Evolutionary conservation across 306 rosid species (phyloP).

Genomic region (Bauhinia variegata): DNA sequence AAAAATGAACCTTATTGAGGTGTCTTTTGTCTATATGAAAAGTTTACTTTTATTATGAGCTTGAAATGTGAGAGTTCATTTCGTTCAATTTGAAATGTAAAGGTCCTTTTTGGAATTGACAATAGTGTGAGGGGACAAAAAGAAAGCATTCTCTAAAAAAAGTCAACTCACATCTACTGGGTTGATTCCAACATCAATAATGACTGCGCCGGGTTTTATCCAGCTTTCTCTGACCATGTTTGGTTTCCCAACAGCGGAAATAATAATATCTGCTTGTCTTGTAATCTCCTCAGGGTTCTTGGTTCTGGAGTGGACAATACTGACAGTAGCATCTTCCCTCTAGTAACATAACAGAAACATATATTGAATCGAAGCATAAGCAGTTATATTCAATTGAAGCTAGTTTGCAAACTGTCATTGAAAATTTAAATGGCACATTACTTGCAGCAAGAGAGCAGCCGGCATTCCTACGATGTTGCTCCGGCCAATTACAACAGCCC

Average conservation of each 20-base stretch:
- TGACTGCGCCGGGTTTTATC: constrained; percentile 88
- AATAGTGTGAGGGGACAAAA: constrained; percentile 58
- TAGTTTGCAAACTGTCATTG: background rate
- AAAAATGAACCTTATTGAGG: no score
- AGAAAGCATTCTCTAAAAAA: no score
- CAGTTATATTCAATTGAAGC: background rate
- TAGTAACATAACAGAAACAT: constrained; percentile 32
- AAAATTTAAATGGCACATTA: constrained; percentile 36
- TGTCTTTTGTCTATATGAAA: no score
- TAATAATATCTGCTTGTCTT: constrained; percentile 77
- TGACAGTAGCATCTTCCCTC: constrained; percentile 93
- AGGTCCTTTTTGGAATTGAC: no score
- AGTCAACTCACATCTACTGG: constrained; percentile 66
- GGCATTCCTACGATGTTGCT: constrained; percentile 95
- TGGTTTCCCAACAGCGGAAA: constrained; percentile 78
- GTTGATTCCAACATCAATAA: constrained; percentile 86
- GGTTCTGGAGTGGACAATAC: constrained; percentile 77
- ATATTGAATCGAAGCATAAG: constrained; percentile 21
- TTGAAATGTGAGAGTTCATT: no score
- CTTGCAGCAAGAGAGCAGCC: constrained; percentile 85
- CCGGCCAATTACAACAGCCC: constrained; percentile 90
- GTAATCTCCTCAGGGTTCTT: constrained; percentile 72
- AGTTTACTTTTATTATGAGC: no score
- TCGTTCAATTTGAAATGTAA: no score
- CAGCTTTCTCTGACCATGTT: constrained; percentile 80